Evolutionary conservation across 192 early-diverging fungal genomes (phyloP).

Genomic region (Funneliformis geosporum): DNA sequence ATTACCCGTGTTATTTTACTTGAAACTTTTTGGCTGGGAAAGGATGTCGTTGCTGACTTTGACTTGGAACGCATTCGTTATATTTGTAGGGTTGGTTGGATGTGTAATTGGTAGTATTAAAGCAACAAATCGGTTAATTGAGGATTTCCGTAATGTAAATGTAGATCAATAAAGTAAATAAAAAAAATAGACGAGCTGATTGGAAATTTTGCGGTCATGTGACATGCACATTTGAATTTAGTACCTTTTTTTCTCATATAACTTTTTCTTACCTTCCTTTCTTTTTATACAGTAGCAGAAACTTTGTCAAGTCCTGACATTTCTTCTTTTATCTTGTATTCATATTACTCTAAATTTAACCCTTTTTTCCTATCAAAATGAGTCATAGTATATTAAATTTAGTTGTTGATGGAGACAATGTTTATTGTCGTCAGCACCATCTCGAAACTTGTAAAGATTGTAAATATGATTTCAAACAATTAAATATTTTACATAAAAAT

Average conservation of each 20-base stretch:
- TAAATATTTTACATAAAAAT: conserved; percentile 67
- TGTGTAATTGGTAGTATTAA: conserved; percentile 67
- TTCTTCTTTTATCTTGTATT: too few species aligned
- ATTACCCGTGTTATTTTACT: conserved; percentile 77
- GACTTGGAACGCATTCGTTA: conserved; percentile 52
- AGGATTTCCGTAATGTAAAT: conserved; percentile 39
- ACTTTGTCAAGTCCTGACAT: too few species aligned
- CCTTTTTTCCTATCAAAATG: not conserved
- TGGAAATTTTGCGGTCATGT: too few species aligned
- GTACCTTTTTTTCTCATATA: too few species aligned
- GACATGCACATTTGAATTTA: too few species aligned
- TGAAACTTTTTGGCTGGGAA: conserved; percentile 69
- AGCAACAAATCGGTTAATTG: conserved; percentile 60
- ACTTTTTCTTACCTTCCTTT: too few species aligned
- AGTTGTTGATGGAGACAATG: conserved; percentile 38
- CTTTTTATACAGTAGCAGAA: too few species aligned
- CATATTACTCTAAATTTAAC: not conserved
- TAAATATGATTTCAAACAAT: conserved; percentile 58
- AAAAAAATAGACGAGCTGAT: too few species aligned
- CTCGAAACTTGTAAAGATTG: conserved; percentile 66
- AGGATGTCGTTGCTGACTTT: conserved; percentile 51
- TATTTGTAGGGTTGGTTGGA: conserved; percentile 63
- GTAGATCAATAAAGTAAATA: too few species aligned
- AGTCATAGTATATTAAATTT: not conserved
- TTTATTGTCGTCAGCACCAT: conserved; percentile 65